Evolutionary conservation across 805 yeast species (phyloP), one percentile per base, ranked within the genome.

Genomic region (Spathaspora girioi): DNA sequence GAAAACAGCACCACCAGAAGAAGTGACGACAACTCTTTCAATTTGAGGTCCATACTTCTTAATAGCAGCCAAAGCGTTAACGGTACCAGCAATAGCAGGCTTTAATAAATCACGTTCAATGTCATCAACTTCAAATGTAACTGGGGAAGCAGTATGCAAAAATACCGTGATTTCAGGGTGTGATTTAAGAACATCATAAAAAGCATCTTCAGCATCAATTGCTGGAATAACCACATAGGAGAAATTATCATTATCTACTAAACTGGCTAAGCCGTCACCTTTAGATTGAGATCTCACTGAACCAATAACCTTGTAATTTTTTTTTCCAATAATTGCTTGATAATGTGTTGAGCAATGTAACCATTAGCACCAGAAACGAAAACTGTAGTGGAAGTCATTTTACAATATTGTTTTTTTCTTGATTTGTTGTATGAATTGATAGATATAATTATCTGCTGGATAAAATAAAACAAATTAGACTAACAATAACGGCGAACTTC

Each of bases 101-200:
- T 63, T 60, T 43, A 80, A 60, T 57, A 78, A 69, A 41, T 73
- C 80, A 35, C 70, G 68, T 53, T 80, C 80, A n/a, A 67, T 64
- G 44, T 74, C 71, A 12, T 67, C 61, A 29, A 69, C 62, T 5
- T 58, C 50, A 52, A 72, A 71, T 50, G 66, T 63, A 56, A 75
- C 76, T 8, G 87, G 86, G 15, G 84, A 76, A 3, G 87, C 87
- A 5, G 82, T 71, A 63, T 83, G 87, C 35, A 82, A 54, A 42
- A 82, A 80, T 44, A 75, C 79, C 11, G 70, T 69, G 50, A 81
- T 75, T 41, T 81, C 84, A 41, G 77, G 76, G 51, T 76, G 74
- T 31, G 66, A 68, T 55, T 72, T 62, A 55, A 81, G 68, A 0
- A 75, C 74, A 5, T 61, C 63, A 50, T 75, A 77, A 53, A 79